Conservation (phyloP, 1,284 basidiomycete genomes). For the Ceratobasidium papillatum region DNA sequence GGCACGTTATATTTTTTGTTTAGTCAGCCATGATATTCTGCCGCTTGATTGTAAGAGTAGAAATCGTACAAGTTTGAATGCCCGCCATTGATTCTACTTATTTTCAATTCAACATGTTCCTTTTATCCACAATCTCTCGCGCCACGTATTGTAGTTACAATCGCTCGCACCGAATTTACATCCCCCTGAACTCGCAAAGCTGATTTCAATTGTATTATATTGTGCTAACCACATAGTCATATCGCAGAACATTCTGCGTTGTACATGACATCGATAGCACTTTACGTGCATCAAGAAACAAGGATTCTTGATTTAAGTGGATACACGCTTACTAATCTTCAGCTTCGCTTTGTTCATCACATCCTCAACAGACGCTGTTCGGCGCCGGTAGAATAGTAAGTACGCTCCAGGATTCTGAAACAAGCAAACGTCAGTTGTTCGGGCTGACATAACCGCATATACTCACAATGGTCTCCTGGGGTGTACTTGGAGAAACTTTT, state of each 20-base stretch:
- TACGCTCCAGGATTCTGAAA: slow-evolving; percentile 89
- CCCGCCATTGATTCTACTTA: no score
- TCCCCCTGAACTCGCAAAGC: no score
- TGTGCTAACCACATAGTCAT: no score
- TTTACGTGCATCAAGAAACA: neutral
- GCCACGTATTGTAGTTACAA: no score
- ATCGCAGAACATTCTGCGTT: neutral
- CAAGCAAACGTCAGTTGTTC: neutral
- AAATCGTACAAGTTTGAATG: no score
- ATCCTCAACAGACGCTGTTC: slow-evolving; percentile 58
- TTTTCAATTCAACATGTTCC: no score
- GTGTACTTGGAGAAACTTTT: slow-evolving; percentile 6
- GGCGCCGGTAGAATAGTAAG: slow-evolving; percentile 92
- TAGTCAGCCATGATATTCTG: no score
- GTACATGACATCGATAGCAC: neutral
- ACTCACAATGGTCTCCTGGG: slow-evolving; percentile 21
- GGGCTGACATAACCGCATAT: neutral
- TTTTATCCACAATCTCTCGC: no score
- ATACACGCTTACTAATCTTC: neutral
- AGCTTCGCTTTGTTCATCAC: slow-evolving; percentile 4
- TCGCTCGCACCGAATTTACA: no score
- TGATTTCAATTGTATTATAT: no score
- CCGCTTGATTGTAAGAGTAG: no score
- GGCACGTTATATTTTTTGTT: no score
- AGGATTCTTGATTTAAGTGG: neutral